Conservation (phyloP, 192 early-diverging fungal genomes). For the Podila clonocystis region DNA sequence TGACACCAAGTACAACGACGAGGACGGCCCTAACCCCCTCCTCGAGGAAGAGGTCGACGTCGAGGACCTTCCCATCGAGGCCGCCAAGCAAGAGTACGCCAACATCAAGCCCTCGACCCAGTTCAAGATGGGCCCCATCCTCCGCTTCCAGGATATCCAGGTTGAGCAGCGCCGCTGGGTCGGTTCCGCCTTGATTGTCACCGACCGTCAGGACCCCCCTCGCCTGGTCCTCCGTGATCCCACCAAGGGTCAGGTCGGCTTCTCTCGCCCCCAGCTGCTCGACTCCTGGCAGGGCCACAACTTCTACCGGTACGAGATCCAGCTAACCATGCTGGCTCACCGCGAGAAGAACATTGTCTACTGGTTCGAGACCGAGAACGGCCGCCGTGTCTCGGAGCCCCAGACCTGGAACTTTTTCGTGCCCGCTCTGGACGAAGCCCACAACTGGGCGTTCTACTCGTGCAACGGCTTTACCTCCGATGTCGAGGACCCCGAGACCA, state of each 20-base stretch:
- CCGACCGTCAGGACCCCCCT: constrained; percentile 19
- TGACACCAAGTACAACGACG: not conserved
- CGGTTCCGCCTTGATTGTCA: constrained; percentile 65
- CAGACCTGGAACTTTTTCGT: constrained; percentile 57
- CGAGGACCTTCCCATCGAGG: constrained; percentile 48
- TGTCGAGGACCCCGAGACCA: constrained; percentile 56
- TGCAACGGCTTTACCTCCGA: constrained; percentile 80
- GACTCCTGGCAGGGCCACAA: constrained; percentile 48
- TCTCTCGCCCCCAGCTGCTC: constrained; percentile 13
- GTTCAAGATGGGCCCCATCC: constrained; percentile 59
- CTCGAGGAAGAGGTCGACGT: constrained; percentile 40
- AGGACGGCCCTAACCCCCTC: constrained; percentile 19
- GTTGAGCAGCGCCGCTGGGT: constrained; percentile 59
- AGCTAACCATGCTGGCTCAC: constrained; percentile 35
- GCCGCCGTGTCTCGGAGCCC: constrained; percentile 19
- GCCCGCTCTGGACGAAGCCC: constrained; percentile 56
- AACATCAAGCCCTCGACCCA: constrained; percentile 42
- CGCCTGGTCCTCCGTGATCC: constrained; percentile 40
- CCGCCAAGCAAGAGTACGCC: constrained; percentile 40
- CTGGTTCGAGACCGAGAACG: constrained; percentile 52
- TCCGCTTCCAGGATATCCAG: constrained; percentile 65
- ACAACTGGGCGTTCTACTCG: constrained; percentile 77
- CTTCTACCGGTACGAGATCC: constrained; percentile 49
- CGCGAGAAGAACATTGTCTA: constrained; percentile 50
- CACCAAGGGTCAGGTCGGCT: constrained; percentile 41